These are phyloP conservation scores for Elongisporangium senticosum DNA, from an alignment of 352 stramenopile genomes.

Conservation along the genomic window DNA sequence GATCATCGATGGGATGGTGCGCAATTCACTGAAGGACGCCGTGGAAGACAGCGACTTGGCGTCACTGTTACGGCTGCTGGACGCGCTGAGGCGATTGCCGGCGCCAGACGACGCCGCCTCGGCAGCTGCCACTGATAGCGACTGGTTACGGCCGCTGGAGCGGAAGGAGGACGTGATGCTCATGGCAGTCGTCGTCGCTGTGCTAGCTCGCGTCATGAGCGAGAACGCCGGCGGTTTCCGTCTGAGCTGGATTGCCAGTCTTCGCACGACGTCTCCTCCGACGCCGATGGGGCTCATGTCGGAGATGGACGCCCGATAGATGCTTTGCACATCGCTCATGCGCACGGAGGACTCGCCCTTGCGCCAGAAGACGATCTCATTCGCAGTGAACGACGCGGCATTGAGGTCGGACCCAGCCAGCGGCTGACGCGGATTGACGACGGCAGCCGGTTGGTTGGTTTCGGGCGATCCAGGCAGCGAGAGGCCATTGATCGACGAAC, in stretches of 20 bases:
- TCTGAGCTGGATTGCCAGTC: constrained; percentile 41
- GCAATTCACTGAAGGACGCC: constrained; percentile 13
- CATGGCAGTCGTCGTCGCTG: background rate
- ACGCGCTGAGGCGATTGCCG: constrained; percentile 1
- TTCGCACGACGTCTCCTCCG: constrained; percentile 49
- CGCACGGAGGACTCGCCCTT: constrained; percentile 40
- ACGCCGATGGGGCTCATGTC: constrained; percentile 47
- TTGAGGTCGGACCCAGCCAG: constrained; percentile 28
- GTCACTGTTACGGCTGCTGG: constrained; percentile 10
- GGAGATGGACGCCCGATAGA: constrained; percentile 31
- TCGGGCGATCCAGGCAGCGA: background rate
- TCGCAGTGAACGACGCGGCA: constrained; percentile 53
- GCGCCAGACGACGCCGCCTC: background rate
- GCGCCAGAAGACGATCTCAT: constrained; percentile 59
- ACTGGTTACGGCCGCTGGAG: background rate
- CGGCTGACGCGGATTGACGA: background rate
- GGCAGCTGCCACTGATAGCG: background rate
- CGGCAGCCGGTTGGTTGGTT: background rate
- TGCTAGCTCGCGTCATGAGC: constrained; percentile 3
- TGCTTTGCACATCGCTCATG: constrained; percentile 21
- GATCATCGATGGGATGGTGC: constrained; percentile 22
- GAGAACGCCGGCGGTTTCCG: constrained; percentile 12
- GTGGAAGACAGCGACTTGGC: constrained; percentile 1
- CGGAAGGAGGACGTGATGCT: background rate
- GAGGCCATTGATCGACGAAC: background rate